Base-by-base conservation (phyloP, 2,329 filamentous ascomycete genomes). In the Trichoderma hamatum region DNA sequence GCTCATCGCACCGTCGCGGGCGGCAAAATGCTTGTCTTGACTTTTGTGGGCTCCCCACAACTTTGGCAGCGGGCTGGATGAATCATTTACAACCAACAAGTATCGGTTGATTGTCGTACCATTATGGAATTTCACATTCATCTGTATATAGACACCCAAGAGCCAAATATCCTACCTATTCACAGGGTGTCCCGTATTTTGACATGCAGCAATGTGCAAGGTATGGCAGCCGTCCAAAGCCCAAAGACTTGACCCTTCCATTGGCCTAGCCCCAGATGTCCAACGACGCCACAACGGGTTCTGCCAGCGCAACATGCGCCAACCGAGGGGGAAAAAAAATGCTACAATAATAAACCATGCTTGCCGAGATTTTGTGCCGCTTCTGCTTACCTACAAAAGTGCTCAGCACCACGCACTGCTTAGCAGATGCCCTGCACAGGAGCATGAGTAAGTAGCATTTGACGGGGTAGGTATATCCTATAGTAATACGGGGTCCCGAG, bases 11-110 rank as follows among this genome's bases (percentile, higher is more conserved):
- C 34, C 21, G 30, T 51, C 36, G 28, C 30, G 19, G 55, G 66
- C 66, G 46, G 66, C 66, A 62, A 55, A 46, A 34, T 67, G 26
- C 65, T 24, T 66, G 30, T 59, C 34, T 24, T 66, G 30, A 43
- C 34, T 59, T 43, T 43, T 16, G 34, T 43, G 34, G 21, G 14
- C 32, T 59, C n/a, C 14, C 34, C 56, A 59, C 56, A 36, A 21
- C 19, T 3, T 58, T 36, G 36, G 28, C 52, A 55, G 28, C 52
- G 52, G 52, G 52, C 28, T 55, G 10, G 52, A 55, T 32, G 52
- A 28, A 32, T 13, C 14, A 5, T 19, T 16, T n/a, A 2, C 14
- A 9, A n/a, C 49, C 24, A 16, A 52, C 24, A 16, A 52, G 59
- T 4, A 62, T 51, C 30, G 10, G 14, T 10, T 39, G 14, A 39